phyloP scores from a whole-genome alignment of 2,329 filamentous ascomycete species.

The Phialocephala sp. region DNA sequence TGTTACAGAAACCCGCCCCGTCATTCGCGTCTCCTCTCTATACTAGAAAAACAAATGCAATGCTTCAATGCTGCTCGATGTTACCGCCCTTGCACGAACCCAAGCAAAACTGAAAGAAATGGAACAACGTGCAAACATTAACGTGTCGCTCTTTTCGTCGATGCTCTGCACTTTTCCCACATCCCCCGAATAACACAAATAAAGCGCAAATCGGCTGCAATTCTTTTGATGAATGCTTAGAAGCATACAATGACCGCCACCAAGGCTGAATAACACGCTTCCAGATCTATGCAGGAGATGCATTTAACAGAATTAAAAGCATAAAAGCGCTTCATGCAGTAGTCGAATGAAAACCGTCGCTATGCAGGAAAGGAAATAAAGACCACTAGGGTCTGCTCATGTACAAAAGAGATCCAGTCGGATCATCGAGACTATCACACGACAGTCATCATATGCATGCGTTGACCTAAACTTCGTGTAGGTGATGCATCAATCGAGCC shows the following conservation, averaged over 20 bases:
- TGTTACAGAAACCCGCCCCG: conserved; percentile 3
- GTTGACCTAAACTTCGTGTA: conserved; percentile 55
- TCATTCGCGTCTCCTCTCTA: conserved; percentile 19
- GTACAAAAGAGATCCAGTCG: conserved; percentile 38
- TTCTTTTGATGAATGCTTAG: conserved; percentile 18
- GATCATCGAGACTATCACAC: conserved; percentile 40
- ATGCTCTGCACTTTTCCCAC: conserved; percentile 10
- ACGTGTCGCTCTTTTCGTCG: conserved; percentile 17
- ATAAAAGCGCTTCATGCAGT: conserved; percentile 34
- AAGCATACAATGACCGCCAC: conserved; percentile 20
- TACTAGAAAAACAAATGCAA: conserved; percentile 30
- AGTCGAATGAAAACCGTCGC: conserved; percentile 43
- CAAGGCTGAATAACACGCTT: conserved; percentile 13
- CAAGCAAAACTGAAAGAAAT: conserved; percentile 19
- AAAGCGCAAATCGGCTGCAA: conserved; percentile 11
- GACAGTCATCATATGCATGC: conserved; percentile 71
- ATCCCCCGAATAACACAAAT: conserved; percentile 3
- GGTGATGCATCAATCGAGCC: conserved; percentile 59
- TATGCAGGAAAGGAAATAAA: conserved; percentile 47
- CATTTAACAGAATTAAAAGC: conserved; percentile 28
- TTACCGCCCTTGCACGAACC: conserved; percentile 11
- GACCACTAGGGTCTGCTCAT: conserved; percentile 30
- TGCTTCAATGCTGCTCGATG: conserved; percentile 17
- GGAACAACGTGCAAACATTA: conserved; percentile 27
- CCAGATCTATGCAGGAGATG: conserved; percentile 32